Base-by-base conservation (phyloP, 1,284 basidiomycete genomes). In the Apiotrichum laibachii region DNA sequence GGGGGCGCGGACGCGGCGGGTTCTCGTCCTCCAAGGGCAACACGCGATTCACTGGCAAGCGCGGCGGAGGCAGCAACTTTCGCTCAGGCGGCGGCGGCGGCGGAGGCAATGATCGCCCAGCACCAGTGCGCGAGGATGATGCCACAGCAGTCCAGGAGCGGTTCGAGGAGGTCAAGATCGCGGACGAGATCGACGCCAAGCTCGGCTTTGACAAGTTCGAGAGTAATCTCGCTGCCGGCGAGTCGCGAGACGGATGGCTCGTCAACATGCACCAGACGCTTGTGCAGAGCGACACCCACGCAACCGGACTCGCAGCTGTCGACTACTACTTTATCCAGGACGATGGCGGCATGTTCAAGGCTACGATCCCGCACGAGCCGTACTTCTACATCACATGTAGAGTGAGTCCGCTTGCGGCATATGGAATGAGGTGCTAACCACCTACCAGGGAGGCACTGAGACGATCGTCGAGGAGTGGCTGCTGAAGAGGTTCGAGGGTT, bases 281-380 rank as follows among this genome's bases (percentile, higher is more conserved):
- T 6, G 76, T 96, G 19, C 89, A 90, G 75, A 92, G 94, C 69
- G 80, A 89, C 3, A 86, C 89, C 47, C 87, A 86, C 80, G 83
- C 88, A 9, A 84, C 84, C 15, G 92, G 92, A 18, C 87, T 86
- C 65, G 89, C 91, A 7, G 93, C 88, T 12, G 94, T 99, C 12
- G 95, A 99, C 72, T 97, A 88, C 69, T 98, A 97, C 77, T 99
- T 99, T 71, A 92, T 99, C 67, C 87, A 98, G 79, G 94, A 99
- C 71, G 93, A 98, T 64, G 95, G 95, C 5, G 85, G 84, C 37
- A 91, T 91, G 86, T 99, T 99, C 83, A 99, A 99, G 76, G 88
- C 86, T 65, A 99, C 95, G 1, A 83, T 91, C 60, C 84, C 87
- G 55, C 95, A 95, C 71, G 91, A 97, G 73, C 96, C 96, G 0